Percentiles rank a stretch among this genome's conserved stretches.
Conservation (phyloP, 352 stramenopile genomes). For the Globisporangium nodosum region DNA sequence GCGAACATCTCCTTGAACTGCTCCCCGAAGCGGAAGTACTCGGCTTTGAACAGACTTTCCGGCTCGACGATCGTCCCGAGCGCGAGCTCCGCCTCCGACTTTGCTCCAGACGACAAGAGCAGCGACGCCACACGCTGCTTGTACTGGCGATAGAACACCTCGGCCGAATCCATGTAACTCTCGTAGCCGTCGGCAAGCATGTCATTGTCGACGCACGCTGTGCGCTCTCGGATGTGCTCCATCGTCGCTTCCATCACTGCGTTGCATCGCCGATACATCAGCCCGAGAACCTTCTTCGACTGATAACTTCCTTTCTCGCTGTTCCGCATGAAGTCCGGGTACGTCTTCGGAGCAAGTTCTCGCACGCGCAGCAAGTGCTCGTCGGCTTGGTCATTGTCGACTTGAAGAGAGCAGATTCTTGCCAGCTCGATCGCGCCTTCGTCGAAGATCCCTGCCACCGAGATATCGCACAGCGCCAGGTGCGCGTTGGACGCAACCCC, state of each 20-base stretch:
- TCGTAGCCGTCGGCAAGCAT: constrained; percentile 52
- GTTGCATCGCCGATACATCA: constrained; percentile 66
- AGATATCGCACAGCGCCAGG: constrained; percentile 53
- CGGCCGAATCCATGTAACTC: constrained; percentile 30
- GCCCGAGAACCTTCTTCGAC: constrained; percentile 66
- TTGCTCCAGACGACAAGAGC: constrained; percentile 56
- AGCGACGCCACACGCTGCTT: constrained; percentile 46
- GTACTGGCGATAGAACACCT: constrained; percentile 60
- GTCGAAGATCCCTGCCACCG: constrained; percentile 38
- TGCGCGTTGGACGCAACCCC: constrained; percentile 77
- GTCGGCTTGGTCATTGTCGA: constrained; percentile 58
- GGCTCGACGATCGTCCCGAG: constrained; percentile 71
- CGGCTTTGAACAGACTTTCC: constrained; percentile 46
- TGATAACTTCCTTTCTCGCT: constrained; percentile 52
- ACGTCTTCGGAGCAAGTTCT: constrained; percentile 40
- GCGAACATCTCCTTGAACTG: constrained; percentile 66
- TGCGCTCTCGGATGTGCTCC: constrained; percentile 15
- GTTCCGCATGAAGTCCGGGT: constrained; percentile 83
- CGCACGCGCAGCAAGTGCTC: constrained; percentile 51
- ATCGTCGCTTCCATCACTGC: constrained; percentile 41
- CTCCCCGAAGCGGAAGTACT: constrained; percentile 79
- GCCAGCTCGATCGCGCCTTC: constrained; percentile 45
- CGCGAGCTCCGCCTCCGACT: constrained; percentile 56
- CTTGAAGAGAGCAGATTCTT: constrained; percentile 63
- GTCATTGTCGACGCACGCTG: constrained; percentile 33